These are phyloP conservation scores for Xylaria sp. DNA, from an alignment of 2,329 filamentous ascomycete genomes.

Conservation along the genomic window DNA sequence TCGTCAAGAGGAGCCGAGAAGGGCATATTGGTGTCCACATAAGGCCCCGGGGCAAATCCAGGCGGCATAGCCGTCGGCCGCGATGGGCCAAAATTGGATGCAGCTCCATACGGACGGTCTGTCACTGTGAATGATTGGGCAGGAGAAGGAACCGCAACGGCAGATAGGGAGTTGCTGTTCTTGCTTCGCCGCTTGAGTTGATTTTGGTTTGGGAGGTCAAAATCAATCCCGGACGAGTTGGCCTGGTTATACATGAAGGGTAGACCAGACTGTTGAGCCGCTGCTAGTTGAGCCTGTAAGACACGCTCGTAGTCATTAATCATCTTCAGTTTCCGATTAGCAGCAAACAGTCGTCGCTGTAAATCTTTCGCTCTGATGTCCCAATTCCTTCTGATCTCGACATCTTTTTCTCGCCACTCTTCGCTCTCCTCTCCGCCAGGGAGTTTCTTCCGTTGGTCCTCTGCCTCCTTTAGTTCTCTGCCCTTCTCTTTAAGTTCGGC, in stretches of 20 bases:
- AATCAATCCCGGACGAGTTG: conserved; percentile 59
- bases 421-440: conserved; percentile 70
- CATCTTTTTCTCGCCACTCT: conserved; percentile 62
- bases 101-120: conserved; percentile 47
- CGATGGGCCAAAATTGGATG: conserved; percentile 47
- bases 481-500: conserved; percentile 77
- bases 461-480: conserved; percentile 76
- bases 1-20: conserved; percentile 63
- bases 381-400: conserved; percentile 65
- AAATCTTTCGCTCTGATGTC: conserved; percentile 63
- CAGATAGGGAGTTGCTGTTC: conserved; percentile 59
- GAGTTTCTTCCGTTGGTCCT: conserved; percentile 73
- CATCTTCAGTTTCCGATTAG: conserved; percentile 58
- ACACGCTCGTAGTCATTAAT: conserved; percentile 60
- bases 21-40: conserved; percentile 59
- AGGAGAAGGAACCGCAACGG: conserved; percentile 54
- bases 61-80: conserved; percentile 54
- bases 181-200: conserved; percentile 61
- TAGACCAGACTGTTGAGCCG: conserved; percentile 55
- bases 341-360: conserved; percentile 59
- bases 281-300: conserved; percentile 59
- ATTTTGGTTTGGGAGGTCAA: conserved; percentile 54
- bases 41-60: conserved; percentile 64
- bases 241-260: conserved; percentile 57
- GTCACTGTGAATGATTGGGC: conserved; percentile 53